These are phyloP conservation scores for Takakia lepidozioides DNA, from an alignment of 225 moss, liverwort and hornwort genomes.

Conservation along the genomic window DNA sequence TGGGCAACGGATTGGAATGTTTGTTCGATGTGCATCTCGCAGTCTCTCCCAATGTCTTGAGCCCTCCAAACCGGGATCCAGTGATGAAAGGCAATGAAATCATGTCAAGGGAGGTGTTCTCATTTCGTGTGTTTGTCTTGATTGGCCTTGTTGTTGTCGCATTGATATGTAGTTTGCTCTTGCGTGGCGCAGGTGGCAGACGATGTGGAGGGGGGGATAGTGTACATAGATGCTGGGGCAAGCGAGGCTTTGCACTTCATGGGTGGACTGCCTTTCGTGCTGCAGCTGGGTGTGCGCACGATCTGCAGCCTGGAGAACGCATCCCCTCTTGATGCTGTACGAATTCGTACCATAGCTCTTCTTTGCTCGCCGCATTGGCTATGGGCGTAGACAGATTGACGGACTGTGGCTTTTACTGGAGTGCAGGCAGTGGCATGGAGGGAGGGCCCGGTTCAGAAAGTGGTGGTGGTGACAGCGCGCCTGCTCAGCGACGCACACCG, in stretches of 20 bases:
- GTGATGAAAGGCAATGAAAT: too few species aligned
- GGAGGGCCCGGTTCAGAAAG: constrained; percentile 58
- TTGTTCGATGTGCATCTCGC: background rate
- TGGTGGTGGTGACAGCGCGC: constrained; percentile 67
- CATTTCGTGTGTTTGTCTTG: background rate
- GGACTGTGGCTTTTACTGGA: constrained; percentile 6
- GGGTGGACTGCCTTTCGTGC: constrained; percentile 75
- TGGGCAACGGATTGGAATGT: too few species aligned
- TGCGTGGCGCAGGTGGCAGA: constrained; percentile 82
- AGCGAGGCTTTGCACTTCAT: constrained; percentile 82
- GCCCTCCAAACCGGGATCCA: too few species aligned
- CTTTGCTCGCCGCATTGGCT: constrained; percentile 1
- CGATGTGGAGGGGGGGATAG: constrained; percentile 69
- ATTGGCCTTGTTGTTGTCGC: background rate
- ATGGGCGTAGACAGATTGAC: constrained; percentile 1
- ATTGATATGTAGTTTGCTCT: too few species aligned
- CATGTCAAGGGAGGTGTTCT: too few species aligned
- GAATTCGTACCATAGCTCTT: constrained; percentile 12
- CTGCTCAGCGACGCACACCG: constrained; percentile 82
- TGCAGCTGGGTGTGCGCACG: constrained; percentile 71
- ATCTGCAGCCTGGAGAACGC: constrained; percentile 91
- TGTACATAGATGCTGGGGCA: constrained; percentile 88
- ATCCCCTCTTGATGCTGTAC: constrained; percentile 83
- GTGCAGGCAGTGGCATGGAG: constrained; percentile 87
- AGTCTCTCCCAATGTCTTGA: too few species aligned